Conservation (phyloP, 371 early-diverging fungal species). For the Batrachochytrium dendrobatidis region DNA sequence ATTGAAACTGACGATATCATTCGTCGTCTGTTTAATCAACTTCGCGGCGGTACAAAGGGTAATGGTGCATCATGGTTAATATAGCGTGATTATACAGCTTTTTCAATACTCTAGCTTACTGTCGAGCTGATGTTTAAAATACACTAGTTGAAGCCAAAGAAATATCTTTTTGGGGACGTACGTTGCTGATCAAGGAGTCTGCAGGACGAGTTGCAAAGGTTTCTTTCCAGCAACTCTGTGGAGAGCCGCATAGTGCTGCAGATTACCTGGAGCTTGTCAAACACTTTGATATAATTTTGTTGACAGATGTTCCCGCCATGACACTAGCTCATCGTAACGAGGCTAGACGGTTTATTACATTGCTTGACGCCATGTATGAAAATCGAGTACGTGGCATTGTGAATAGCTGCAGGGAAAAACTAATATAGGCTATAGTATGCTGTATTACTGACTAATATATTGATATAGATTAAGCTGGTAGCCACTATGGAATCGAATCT, state of each 20-base stretch:
- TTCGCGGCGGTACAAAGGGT: conserved; percentile 8
- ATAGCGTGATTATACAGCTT: neutral
- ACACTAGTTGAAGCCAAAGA: conserved; percentile 24
- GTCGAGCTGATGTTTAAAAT: neutral
- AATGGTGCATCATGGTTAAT: neutral
- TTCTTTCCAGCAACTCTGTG: conserved; percentile 76
- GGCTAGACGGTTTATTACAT: conserved; percentile 87
- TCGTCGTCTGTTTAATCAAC: conserved; percentile 12
- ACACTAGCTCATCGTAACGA: conserved; percentile 66
- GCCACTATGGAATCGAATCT: conserved; percentile 64
- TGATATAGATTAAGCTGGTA: conserved; percentile 22
- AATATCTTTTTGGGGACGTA: conserved; percentile 62
- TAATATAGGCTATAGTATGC: conserved; percentile 53
- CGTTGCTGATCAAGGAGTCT: conserved; percentile 21
- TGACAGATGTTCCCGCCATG: conserved; percentile 85
- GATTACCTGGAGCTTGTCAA: conserved; percentile 78
- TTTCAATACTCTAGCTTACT: neutral
- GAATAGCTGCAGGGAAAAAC: conserved; percentile 24
- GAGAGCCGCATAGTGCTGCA: conserved; percentile 72
- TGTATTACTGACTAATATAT: neutral
- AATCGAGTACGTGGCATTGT: conserved; percentile 47
- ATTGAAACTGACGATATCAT: conserved; percentile 40
- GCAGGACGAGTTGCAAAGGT: conserved; percentile 61
- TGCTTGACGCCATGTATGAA: conserved; percentile 91
- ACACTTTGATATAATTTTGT: conserved; percentile 62